Conservation (phyloP, 768 basidiomycete species). For the Tephrocybe sp. region DNA sequence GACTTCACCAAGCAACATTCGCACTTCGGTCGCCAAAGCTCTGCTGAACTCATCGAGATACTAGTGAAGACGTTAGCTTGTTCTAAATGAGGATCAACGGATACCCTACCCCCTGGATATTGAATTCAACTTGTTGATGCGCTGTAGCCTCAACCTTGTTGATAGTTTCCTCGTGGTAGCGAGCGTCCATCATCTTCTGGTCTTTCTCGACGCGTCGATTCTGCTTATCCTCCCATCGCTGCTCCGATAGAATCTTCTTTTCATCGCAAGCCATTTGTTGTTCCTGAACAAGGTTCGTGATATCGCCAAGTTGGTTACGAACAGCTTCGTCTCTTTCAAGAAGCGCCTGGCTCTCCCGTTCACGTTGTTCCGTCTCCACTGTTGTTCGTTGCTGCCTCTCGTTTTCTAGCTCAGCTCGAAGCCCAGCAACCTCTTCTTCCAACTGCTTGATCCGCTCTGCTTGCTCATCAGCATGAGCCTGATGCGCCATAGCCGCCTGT, state of each 20-base stretch:
- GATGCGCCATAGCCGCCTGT: slow-evolving; percentile 48
- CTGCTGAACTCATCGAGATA: slow-evolving; percentile 89
- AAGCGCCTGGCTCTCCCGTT: slow-evolving; percentile 55
- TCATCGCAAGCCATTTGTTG: slow-evolving; percentile 56
- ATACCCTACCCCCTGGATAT: slow-evolving; percentile 71
- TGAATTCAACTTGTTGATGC: slow-evolving; percentile 75
- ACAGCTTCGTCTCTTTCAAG: slow-evolving; percentile 60
- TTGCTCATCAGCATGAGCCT: slow-evolving; percentile 44
- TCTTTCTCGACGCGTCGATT: slow-evolving; percentile 59
- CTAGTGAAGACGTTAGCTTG: slow-evolving; percentile 30
- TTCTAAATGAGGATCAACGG: background rate
- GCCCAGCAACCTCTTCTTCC: slow-evolving; percentile 58
- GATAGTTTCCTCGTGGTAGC: slow-evolving; percentile 67
- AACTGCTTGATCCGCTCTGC: slow-evolving; percentile 55
- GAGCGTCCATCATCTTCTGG: slow-evolving; percentile 46
- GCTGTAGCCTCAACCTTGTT: slow-evolving; percentile 69
- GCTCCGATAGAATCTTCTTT: slow-evolving; percentile 60
- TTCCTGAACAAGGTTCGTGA: slow-evolving; percentile 71
- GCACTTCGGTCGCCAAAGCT: slow-evolving; percentile 78
- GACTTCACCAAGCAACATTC: slow-evolving; percentile 80
- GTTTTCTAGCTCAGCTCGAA: slow-evolving; percentile 58
- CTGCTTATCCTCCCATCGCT: slow-evolving; percentile 63
- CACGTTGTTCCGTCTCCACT: slow-evolving; percentile 61
- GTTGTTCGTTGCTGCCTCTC: slow-evolving; percentile 57
- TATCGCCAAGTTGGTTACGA: slow-evolving; percentile 60